These are phyloP conservation scores for Santalum album DNA, from an alignment of 164 flowering plant species.

Conservation along the genomic window DNA sequence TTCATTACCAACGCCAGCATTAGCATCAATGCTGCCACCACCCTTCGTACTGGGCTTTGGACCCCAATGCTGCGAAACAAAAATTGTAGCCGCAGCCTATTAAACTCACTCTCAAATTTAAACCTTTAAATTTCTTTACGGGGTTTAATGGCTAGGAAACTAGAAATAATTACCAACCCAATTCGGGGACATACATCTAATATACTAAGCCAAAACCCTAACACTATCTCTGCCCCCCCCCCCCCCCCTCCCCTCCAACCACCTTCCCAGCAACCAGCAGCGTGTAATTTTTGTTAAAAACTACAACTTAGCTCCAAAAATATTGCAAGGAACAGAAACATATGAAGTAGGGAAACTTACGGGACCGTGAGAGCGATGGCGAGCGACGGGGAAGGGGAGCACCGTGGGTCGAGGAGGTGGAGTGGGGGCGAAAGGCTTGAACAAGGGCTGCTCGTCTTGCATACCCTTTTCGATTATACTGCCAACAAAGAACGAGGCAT, in stretches of 20 bases:
- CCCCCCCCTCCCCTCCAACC: too few relatives aligned
- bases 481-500: slow-evolving; percentile 39
- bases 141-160: background rate
- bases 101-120: background rate
- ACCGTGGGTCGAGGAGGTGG: slow-evolving; percentile 58
- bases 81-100: background rate
- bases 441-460: slow-evolving; percentile 14
- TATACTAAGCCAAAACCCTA: too few relatives aligned
- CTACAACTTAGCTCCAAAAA: background rate
- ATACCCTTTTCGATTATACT: slow-evolving; percentile 76
- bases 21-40: slow-evolving; percentile 9
- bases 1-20: slow-evolving; percentile 14
- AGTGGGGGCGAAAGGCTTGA: slow-evolving; percentile 10
- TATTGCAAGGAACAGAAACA: background rate
- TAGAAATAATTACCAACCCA: too few relatives aligned
- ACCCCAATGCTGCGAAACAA: slow-evolving; percentile 60
- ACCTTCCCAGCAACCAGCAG: too few relatives aligned
- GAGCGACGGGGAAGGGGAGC: slow-evolving; percentile 91
- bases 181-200: too few relatives aligned
- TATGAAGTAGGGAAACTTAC: slow-evolving; percentile 28
- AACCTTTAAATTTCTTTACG: background rate
- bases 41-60: slow-evolving; percentile 24
- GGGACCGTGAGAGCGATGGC: slow-evolving; percentile 93
- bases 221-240: too few relatives aligned
- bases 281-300: too few relatives aligned